Base-by-base conservation (phyloP, 2,329 filamentous ascomycete genomes). In the Camptophora hylomeconis region DNA sequence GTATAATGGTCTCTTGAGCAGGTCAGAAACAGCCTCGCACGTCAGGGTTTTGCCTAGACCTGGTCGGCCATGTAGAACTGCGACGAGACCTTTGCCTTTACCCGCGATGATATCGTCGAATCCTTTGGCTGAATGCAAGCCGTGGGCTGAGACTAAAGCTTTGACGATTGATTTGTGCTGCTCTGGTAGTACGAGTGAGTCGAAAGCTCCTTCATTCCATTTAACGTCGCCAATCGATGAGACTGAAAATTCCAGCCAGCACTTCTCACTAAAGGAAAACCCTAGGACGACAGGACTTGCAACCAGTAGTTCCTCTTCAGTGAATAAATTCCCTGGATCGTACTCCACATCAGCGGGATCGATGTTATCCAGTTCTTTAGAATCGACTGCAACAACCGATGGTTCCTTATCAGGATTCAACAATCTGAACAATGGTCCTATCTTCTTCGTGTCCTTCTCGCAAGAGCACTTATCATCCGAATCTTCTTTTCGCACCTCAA, bases 41-140 rank as follows among this genome's bases (percentile, higher is more conserved):
- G 84, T 92, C 5, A 92, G 64, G 0, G 83, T 92, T 57, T 92
- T 92, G 28, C 84, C 84, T 0, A 83, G 87, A 11, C 83, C 84
- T 0, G 84, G 83, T 4, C 81, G 80, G 3, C 83, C 82, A 42
- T 92, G 82, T 1, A 93, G 67, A 2, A 92, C 79, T 20, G 71
- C 66, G 20, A 92, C 82, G 10, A 92, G 71, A 1, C 84, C 83
- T 45, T 81, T 83, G 35, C 83, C 84, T 51, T 92, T 92, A 45
- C 82, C 83, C 47, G 77, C 71, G 29, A 81, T 80, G 17, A 81
- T 72, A 48, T 81, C 83, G 52, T 92, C 82, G 39, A 92, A 84
- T 28, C 77, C 86, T 46, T 80, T 71, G 2, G 80, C 72, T 0
- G 77, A 75, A 32, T 87, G 75, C 52, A 81, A 86, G 38, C 82